These are phyloP conservation scores for Aquilaria agallochum DNA, from an alignment of 441 rosid genomes.

Conservation along the genomic window DNA sequence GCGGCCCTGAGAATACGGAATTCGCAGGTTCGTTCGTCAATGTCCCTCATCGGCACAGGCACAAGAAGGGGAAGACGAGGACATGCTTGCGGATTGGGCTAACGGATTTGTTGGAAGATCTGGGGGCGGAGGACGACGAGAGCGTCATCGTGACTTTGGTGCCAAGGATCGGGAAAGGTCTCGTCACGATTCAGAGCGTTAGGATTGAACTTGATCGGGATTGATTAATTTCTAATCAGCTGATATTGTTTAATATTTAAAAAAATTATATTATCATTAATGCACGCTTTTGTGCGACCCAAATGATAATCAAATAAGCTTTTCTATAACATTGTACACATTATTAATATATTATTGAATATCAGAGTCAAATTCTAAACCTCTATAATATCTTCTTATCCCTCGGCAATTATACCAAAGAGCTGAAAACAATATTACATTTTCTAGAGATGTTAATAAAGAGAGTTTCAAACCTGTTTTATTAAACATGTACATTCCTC, in stretches of 20 bases:
- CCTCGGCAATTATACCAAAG: too few relatives aligned
- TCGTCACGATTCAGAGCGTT: conserved; percentile 35
- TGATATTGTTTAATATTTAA: background rate
- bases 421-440: too few relatives aligned
- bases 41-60: conserved; percentile 48
- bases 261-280: background rate
- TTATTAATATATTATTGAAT: too few relatives aligned
- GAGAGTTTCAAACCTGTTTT: too few relatives aligned
- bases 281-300: background rate
- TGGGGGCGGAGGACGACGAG: conserved; percentile 54
- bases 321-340: background rate
- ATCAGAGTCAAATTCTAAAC: too few relatives aligned
- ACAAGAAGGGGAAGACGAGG: conserved; percentile 30
- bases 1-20: conserved; percentile 34
- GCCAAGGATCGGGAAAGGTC: conserved; percentile 32
- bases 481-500: too few relatives aligned
- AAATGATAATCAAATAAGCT: background rate
- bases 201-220: conserved; percentile 34
- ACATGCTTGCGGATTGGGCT: conserved; percentile 42
- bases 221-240: conserved; percentile 7
- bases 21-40: conserved; percentile 60
- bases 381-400: too few relatives aligned
- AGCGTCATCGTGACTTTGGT: conserved; percentile 49
- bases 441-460: too few relatives aligned
- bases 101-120: conserved; percentile 49